phyloP scores from a whole-genome alignment of 805 yeast genomes.

The Cyberlindnera nakhonratchasimensis region DNA sequence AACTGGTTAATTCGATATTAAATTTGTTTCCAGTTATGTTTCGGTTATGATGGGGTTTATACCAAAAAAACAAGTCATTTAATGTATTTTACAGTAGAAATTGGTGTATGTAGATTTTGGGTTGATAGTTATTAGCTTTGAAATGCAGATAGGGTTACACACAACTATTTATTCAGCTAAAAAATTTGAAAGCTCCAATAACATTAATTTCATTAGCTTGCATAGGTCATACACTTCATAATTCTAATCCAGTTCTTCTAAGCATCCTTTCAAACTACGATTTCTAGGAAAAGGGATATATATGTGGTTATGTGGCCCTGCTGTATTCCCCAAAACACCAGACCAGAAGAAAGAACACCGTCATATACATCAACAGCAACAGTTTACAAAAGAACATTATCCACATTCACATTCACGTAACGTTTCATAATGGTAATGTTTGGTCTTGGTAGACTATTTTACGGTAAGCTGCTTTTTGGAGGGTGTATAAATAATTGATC shows the following conservation, averaged over 20 bases:
- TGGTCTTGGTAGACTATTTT: slow-evolving; percentile 58
- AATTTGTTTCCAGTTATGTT: slow-evolving; percentile 6
- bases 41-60: slow-evolving; percentile 6
- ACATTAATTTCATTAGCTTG: too few species aligned
- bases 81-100: slow-evolving; percentile 10
- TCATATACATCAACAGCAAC: neutral
- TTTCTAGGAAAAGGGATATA: neutral
- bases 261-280: too few species aligned
- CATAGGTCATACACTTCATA: too few species aligned
- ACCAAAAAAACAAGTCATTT: slow-evolving; percentile 12
- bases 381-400: neutral
- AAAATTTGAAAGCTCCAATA: too few species aligned
- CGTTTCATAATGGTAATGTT: slow-evolving; percentile 45
- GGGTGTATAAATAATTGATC: neutral
- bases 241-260: too few species aligned
- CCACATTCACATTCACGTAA: neutral
- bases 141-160: too few species aligned
- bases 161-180: too few species aligned
- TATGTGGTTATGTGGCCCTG: neutral
- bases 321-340: neutral
- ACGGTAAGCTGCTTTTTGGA: slow-evolving; percentile 31
- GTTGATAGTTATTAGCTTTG: too few species aligned
- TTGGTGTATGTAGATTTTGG: neutral
- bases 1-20: slow-evolving; percentile 8
- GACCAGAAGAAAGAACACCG: neutral